phyloP scores from a whole-genome alignment of 306 rosid species.

The Quercus mongolica region DNA sequence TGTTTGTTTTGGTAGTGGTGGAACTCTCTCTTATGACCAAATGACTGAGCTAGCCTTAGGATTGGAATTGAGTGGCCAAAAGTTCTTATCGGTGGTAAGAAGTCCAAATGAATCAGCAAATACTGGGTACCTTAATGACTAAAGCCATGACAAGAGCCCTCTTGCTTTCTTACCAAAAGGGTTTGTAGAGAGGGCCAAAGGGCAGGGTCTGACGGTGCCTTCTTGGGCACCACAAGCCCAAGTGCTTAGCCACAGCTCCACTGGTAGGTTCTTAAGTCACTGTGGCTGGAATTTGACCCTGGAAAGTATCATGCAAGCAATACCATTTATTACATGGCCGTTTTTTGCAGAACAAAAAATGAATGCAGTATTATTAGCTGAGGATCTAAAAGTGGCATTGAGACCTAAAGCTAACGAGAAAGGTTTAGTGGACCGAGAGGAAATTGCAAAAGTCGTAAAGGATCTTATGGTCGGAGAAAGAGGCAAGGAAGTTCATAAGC shows the following conservation, averaged over 20 bases:
- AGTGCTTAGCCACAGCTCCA: constrained; percentile 23
- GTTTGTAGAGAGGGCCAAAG: constrained; percentile 30
- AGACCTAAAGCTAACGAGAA: constrained; percentile 7
- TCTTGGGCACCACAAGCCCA: constrained; percentile 41
- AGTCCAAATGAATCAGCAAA: constrained; percentile 21
- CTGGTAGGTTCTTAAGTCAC: constrained; percentile 30
- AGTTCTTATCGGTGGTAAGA: constrained; percentile 34
- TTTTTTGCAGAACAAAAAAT: constrained; percentile 39
- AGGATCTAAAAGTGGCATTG: constrained; percentile 32
- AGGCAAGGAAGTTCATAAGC: no score
- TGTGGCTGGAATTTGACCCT: constrained; percentile 45
- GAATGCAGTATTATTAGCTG: constrained; percentile 24
- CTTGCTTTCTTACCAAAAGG: constrained; percentile 27
- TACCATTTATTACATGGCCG: constrained; percentile 41
- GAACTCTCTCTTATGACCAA: constrained; percentile 33
- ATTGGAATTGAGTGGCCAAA: constrained; percentile 29
- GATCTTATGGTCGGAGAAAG: no score
- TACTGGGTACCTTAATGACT: constrained; percentile 20
- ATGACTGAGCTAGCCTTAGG: constrained; percentile 36
- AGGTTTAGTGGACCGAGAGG: constrained; percentile 32
- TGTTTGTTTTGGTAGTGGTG: constrained; percentile 43
- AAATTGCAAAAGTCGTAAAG: constrained; percentile 16
- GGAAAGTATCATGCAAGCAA: constrained; percentile 33
- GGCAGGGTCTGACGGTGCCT: constrained; percentile 14
- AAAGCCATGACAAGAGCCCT: constrained; percentile 3